These are phyloP conservation scores for Lentinula edodes DNA, from an alignment of 768 basidiomycete genomes.

Conservation along the genomic window DNA sequence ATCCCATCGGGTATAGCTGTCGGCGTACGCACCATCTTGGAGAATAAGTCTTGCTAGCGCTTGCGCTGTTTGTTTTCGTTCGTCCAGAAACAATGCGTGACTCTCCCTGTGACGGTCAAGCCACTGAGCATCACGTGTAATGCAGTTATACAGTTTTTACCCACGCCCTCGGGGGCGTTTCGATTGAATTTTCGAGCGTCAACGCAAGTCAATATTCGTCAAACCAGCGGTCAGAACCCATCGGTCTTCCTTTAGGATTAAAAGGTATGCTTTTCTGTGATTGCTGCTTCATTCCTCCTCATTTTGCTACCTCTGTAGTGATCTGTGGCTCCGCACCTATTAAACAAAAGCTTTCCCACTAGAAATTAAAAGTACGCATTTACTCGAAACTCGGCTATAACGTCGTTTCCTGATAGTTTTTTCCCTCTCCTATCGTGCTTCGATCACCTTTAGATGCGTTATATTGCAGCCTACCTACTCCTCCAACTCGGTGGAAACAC, in stretches of 20 bases:
- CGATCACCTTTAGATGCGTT: constrained; percentile 56
- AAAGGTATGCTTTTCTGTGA: constrained; percentile 37
- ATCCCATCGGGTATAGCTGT: neutral
- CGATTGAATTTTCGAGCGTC: neutral
- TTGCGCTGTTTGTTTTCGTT: neutral
- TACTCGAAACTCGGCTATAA: constrained; percentile 35
- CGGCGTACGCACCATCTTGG: constrained; percentile 19
- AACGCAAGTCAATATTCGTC: neutral
- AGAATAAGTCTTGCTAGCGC: neutral
- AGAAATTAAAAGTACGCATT: constrained; percentile 3
- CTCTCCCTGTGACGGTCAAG: neutral
- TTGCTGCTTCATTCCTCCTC: neutral
- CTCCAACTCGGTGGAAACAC: constrained; percentile 92
- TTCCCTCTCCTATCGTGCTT: constrained; percentile 18
- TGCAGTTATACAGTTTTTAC: neutral
- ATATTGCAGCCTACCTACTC: constrained; percentile 95
- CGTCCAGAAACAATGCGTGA: neutral
- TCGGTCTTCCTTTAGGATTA: constrained; percentile 95
- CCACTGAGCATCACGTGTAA: neutral
- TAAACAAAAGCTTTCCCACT: constrained; percentile 31
- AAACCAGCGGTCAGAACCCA: constrained; percentile 74
- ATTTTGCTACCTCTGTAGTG: constrained; percentile 35
- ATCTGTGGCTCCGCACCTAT: constrained; percentile 79
- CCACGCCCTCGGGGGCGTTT: neutral
- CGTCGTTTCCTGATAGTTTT: neutral